phyloP scores from a whole-genome alignment of 805 yeast genomes.

The Wickerhamomyces subpelliculosus region DNA sequence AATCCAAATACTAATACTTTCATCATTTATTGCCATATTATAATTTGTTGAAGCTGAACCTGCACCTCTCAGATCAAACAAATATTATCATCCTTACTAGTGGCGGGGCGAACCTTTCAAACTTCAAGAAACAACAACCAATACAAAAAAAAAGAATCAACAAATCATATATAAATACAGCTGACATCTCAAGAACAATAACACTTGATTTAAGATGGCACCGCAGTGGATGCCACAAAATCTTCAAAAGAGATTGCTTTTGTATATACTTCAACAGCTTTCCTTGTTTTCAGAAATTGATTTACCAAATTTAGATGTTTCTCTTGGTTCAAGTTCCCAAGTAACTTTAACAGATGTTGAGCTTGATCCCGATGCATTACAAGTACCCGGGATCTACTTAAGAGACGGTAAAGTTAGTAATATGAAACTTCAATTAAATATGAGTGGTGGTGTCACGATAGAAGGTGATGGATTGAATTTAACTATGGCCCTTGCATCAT shows the following conservation, averaged over 20 bases:
- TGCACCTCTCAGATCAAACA: too few species aligned
- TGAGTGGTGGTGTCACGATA: conserved; percentile 65
- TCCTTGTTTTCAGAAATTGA: conserved; percentile 79
- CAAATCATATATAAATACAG: background rate
- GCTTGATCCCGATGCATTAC: conserved; percentile 64
- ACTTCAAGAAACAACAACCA: too few species aligned
- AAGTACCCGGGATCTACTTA: conserved; percentile 55
- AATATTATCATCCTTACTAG: too few species aligned
- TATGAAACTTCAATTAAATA: conserved; percentile 52
- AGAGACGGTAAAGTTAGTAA: conserved; percentile 54
- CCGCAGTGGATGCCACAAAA: conserved; percentile 74
- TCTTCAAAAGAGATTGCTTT: conserved; percentile 72
- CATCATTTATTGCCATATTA: too few species aligned
- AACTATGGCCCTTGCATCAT: conserved; percentile 30
- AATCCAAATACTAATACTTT: too few species aligned
- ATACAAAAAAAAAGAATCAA: background rate
- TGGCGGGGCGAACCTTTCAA: too few species aligned
- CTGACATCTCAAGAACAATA: background rate
- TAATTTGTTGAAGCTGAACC: too few species aligned
- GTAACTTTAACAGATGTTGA: conserved; percentile 54
- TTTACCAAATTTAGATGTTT: conserved; percentile 73
- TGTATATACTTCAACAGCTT: conserved; percentile 74
- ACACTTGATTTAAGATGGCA: conserved; percentile 11
- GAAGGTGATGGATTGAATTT: conserved; percentile 50
- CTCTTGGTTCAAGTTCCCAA: conserved; percentile 51